Evolutionary conservation across 176 grass and related monocot genomes (phyloP).

Genomic region (Triticum urartu): DNA sequence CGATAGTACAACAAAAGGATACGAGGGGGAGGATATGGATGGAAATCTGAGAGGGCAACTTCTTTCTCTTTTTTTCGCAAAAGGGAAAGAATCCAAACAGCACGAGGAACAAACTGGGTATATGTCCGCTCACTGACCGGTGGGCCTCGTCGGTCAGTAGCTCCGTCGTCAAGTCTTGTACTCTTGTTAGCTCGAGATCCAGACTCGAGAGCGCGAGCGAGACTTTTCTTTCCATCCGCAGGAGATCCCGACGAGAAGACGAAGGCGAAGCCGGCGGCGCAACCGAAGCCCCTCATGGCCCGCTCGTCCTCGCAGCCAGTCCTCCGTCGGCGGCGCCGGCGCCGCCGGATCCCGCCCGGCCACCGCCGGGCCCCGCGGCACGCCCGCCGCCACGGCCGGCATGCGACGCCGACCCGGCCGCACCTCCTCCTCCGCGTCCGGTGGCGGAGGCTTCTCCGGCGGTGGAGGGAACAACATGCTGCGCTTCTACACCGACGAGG

Average conservation of each 20-base stretch:
- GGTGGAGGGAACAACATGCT: conserved; percentile 74
- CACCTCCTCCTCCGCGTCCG: not conserved
- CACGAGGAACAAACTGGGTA: not conserved
- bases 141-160: not conserved
- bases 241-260: not conserved
- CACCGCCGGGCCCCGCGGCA: conserved; percentile 65
- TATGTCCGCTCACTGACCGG: not conserved
- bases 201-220: conserved; percentile 18
- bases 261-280: not conserved
- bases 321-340: conserved; percentile 44
- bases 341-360: conserved; percentile 37
- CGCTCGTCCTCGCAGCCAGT: conserved; percentile 70
- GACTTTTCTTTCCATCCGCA: conserved; percentile 6
- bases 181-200: conserved; percentile 15
- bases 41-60: not conserved
- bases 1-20: too few relatives aligned
- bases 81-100: too few relatives aligned
- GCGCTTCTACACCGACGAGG: conserved; percentile 88
- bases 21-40: too few relatives aligned
- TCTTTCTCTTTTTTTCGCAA: too few relatives aligned
- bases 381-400: conserved; percentile 63
- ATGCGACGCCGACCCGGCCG: conserved; percentile 49
- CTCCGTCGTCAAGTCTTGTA: not conserved
- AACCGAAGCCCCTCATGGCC: conserved; percentile 40
- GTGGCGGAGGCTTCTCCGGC: conserved; percentile 40